These are phyloP conservation scores for Calonectria leucothoes DNA, from an alignment of 2,329 filamentous ascomycete species.

Conservation along the genomic window DNA sequence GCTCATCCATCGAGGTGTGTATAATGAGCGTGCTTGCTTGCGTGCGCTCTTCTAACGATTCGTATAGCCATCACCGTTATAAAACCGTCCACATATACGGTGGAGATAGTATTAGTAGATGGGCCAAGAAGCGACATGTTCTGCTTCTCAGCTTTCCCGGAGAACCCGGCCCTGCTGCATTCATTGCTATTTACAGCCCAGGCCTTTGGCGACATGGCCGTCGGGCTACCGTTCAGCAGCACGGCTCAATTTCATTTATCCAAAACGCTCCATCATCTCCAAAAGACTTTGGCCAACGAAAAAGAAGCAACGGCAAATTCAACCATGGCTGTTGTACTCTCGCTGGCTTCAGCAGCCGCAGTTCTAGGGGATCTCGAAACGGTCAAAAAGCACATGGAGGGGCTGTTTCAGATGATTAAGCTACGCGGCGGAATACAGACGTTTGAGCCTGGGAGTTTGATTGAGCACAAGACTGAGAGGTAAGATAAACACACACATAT, in stretches of 20 bases:
- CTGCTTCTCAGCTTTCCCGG: constrained; percentile 33
- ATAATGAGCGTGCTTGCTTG: not conserved
- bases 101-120: constrained; percentile 24
- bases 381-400: constrained; percentile 38
- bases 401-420: constrained; percentile 34
- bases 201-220: constrained; percentile 33
- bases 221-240: constrained; percentile 7
- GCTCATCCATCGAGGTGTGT: constrained; percentile 23
- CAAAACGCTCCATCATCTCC: constrained; percentile 33
- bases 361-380: constrained; percentile 36
- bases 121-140: constrained; percentile 24
- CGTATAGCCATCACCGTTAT: constrained; percentile 24
- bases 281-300: constrained; percentile 28
- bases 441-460: constrained; percentile 22
- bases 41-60: not conserved
- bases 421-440: constrained; percentile 35
- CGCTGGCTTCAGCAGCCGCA: constrained; percentile 36
- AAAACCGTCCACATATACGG: constrained; percentile 34
- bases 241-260: constrained; percentile 31
- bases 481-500: not conserved
- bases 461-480: constrained; percentile 31
- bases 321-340: constrained; percentile 35
- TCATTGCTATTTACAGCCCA: constrained; percentile 39
- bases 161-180: constrained; percentile 37
- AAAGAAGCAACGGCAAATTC: constrained; percentile 22